phyloP scores from a whole-genome alignment of 106 monocot species.

The Posidonia australis region DNA sequence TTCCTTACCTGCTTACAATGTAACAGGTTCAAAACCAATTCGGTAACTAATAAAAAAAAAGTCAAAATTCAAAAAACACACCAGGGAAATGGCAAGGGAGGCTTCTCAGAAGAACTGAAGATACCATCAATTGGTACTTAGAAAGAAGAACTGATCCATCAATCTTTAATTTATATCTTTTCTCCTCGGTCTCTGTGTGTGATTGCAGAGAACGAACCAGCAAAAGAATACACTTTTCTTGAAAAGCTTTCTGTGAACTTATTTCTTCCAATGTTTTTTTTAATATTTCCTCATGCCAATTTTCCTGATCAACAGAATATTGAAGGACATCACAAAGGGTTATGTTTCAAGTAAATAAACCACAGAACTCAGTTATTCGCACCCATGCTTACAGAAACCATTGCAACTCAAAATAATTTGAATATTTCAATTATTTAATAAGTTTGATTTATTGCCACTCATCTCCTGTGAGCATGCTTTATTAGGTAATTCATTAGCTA shows the following conservation, averaged over 20 bases:
- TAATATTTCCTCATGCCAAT: conserved; percentile 31
- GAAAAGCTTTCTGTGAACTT: conserved; percentile 41
- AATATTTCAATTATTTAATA: no score
- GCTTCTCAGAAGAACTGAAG: conserved; percentile 76
- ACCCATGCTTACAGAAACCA: neutral
- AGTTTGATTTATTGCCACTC: no score
- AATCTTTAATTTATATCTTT: conserved; percentile 11
- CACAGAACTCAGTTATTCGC: neutral
- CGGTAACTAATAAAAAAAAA: neutral
- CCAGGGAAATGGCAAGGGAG: conserved; percentile 66
- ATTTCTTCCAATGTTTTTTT: conserved; percentile 53
- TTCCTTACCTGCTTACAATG: neutral
- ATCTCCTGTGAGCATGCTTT: no score
- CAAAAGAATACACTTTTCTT: conserved; percentile 48
- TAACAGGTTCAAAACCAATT: neutral
- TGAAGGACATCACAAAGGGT: neutral
- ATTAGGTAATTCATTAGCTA: no score
- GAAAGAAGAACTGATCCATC: conserved; percentile 37
- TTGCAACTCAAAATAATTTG: neutral
- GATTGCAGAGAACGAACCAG: conserved; percentile 43
- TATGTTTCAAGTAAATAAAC: neutral
- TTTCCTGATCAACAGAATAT: conserved; percentile 5
- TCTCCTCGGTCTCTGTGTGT: conserved; percentile 15
- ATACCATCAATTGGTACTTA: conserved; percentile 71
- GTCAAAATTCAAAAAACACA: conserved; percentile 3